Evolutionary conservation across 192 early-diverging fungal species (phyloP).

Genomic region (Lunasporangiospora selenospora): DNA sequence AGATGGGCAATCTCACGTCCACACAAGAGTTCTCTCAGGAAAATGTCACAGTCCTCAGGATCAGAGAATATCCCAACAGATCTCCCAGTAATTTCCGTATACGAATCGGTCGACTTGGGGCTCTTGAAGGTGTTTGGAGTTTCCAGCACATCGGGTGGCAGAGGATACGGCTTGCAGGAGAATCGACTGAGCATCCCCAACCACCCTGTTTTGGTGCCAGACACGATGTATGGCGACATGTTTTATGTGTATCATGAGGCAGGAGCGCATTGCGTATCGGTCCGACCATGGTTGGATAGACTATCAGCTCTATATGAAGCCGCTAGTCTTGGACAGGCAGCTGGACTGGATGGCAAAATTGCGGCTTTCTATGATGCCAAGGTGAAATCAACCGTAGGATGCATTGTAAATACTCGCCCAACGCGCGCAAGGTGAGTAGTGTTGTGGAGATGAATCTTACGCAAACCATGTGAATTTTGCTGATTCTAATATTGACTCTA

Average conservation of each 20-base stretch:
- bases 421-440: conserved; percentile 30
- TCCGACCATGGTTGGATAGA: conserved; percentile 60
- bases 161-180: conserved; percentile 24
- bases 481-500: neutral
- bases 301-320: conserved; percentile 38
- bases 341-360: conserved; percentile 12
- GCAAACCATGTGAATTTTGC: neutral
- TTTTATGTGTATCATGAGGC: conserved; percentile 74
- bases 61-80: no score
- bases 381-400: conserved; percentile 22
- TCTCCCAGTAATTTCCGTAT: conserved; percentile 29
- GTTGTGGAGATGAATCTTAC: conserved; percentile 9
- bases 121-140: conserved; percentile 30
- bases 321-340: conserved; percentile 2
- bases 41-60: no score
- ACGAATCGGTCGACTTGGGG: conserved; percentile 51
- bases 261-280: conserved; percentile 71
- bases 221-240: conserved; percentile 64
- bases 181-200: conserved; percentile 52
- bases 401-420: conserved; percentile 25
- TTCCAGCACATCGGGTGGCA: neutral
- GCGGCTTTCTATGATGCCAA: conserved; percentile 15
- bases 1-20: conserved; percentile 39
- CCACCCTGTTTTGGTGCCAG: conserved; percentile 60
- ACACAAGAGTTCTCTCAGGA: no score